These are phyloP conservation scores for Leccinum rimulosum DNA, from an alignment of 768 basidiomycete species.

Conservation along the genomic window DNA sequence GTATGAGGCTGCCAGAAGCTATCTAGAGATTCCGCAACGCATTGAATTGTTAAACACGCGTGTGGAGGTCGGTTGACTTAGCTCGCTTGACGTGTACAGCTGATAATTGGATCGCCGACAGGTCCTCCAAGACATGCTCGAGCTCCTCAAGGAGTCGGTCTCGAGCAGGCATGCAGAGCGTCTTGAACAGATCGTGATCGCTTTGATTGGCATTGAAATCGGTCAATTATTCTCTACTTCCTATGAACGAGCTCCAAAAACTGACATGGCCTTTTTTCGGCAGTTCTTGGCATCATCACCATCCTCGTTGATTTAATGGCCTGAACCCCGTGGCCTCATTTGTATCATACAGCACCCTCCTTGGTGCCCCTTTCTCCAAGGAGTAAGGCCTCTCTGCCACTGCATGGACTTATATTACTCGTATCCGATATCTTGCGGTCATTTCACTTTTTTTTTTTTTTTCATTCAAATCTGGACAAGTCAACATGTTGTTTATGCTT, in stretches of 20 bases:
- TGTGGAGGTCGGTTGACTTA: conserved; percentile 65
- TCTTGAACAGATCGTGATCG: conserved; percentile 90
- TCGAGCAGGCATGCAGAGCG: conserved; percentile 88
- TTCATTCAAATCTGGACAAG: background rate
- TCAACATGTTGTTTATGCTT: background rate
- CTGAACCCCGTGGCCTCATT: conserved; percentile 19
- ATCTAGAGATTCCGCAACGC: conserved; percentile 92
- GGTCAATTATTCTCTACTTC: conserved; percentile 39
- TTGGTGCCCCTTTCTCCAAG: conserved; percentile 5
- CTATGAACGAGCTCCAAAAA: background rate
- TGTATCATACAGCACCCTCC: conserved; percentile 11
- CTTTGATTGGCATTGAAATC: conserved; percentile 86
- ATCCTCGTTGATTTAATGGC: conserved; percentile 83
- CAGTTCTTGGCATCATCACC: conserved; percentile 86
- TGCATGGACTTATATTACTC: conserved; percentile 8
- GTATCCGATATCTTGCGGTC: conserved; percentile 4
- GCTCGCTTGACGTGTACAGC: background rate
- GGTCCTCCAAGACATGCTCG: conserved; percentile 97
- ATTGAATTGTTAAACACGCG: conserved; percentile 91
- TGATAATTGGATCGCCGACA: conserved; percentile 28
- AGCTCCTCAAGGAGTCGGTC: conserved; percentile 91
- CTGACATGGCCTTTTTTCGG: conserved; percentile 2
- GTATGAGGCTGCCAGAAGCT: conserved; percentile 90
- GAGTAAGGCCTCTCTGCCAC: conserved; percentile 2
- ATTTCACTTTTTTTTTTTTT: background rate